Base-by-base conservation (phyloP, 148 eudicot species). In the Persicaria maculosa region DNA sequence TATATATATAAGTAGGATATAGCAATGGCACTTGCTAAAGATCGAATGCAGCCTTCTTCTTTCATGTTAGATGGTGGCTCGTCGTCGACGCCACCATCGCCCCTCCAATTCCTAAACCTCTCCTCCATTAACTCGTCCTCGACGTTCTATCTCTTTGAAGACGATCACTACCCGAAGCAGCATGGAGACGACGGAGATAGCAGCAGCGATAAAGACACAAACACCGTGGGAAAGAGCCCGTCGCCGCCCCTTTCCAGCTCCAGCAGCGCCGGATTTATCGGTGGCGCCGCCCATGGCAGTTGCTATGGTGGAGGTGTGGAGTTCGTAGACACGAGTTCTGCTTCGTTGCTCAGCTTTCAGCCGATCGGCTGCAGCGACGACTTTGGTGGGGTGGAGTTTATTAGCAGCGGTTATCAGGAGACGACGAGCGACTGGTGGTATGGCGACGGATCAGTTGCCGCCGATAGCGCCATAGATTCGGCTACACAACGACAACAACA, bases 191-290 rank as follows among this genome's bases (percentile, higher is more conserved):
- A 65, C 43, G 70, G 55, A 4, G 55, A 52, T 31, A 31, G 40
- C 40, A 31, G 40, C 40, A 31, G 40, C 3, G 57, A 9, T 2
- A 52, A 52, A 52, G 57, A 10, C 57, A 52, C 11, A 20, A 62
- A 71, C 6, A 47, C 46, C 12, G 12, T 9, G 12, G 44, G 71
- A 11, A 77, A 81, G 9, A 87, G 81, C 75, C 71, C 72, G 20
- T 87, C 93, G 12, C 84, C 92, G 19, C 77, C 91, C 14, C 84
- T 86, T 45, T 89, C 97, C 2, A 91, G 91, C 79, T 89, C 93
- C 0, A 83, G 87, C 61, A 87, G 91, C 71, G 82, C 75, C 47
- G 85, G 87, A 1, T 80, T 84, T 45, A 31, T 31, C 3, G 40
- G 40, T 1, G 40, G 40, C 67, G 14, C 81, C 47, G 7, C 20